These are phyloP conservation scores for Pseudotsuga menziesii DNA, from an alignment of 75 land plant species.

Conservation along the genomic window DNA sequence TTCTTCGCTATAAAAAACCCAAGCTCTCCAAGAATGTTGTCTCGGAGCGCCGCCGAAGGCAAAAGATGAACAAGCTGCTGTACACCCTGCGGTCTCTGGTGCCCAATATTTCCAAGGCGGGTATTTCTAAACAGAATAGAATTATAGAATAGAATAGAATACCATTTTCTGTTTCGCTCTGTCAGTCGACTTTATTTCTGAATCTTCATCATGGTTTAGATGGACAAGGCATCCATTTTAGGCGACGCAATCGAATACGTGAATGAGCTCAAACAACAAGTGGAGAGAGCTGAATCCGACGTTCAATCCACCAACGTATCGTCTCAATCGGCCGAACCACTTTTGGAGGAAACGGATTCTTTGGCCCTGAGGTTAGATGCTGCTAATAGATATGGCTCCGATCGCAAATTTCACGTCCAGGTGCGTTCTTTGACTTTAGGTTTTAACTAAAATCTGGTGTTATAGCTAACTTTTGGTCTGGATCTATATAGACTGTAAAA, in stretches of 20 bases:
- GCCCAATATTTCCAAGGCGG: slow-evolving; percentile 87
- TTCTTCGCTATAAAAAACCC: background rate
- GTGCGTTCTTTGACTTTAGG: background rate
- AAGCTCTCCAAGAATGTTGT: slow-evolving; percentile 24
- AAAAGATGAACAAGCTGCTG: slow-evolving; percentile 84
- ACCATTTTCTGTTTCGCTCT: too few species aligned
- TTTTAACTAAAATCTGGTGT: too few species aligned
- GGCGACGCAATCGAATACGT: slow-evolving; percentile 80
- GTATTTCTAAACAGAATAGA: too few species aligned
- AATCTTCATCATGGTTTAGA: slow-evolving; percentile 22
- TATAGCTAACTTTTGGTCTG: too few species aligned
- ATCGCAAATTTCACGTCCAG: slow-evolving; percentile 1
- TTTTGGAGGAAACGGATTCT: background rate
- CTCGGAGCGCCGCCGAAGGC: slow-evolving; percentile 72
- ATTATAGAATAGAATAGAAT: too few species aligned
- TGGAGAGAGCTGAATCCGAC: slow-evolving; percentile 16
- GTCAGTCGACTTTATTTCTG: too few species aligned
- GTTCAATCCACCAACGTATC: slow-evolving; percentile 1
- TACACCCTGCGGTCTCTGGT: slow-evolving; percentile 74
- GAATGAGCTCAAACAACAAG: slow-evolving; percentile 52
- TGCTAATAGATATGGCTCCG: slow-evolving; percentile 3
- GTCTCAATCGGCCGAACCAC: background rate
- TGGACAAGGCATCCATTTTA: slow-evolving; percentile 91
- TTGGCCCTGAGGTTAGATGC: background rate
- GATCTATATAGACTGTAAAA: too few species aligned